Conservation (phyloP, 2,329 filamentous ascomycete genomes). For the Trichocomaceae sp. region DNA sequence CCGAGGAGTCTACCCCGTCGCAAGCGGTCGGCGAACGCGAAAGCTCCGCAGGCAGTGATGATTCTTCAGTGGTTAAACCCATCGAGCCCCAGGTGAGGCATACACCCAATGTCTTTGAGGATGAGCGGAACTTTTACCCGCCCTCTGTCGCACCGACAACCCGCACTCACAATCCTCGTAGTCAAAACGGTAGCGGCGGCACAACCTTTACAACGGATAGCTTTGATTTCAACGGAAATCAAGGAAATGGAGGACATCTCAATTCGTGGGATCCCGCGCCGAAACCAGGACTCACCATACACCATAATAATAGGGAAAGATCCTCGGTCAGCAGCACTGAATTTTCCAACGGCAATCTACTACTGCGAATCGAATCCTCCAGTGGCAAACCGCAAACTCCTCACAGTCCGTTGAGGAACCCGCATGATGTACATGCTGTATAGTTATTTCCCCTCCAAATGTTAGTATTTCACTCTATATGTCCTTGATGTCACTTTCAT, state of each 20-base stretch:
- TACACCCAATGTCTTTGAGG: slow-evolving; percentile 69
- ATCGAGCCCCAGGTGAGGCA: slow-evolving; percentile 53
- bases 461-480: slow-evolving; percentile 24
- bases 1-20: slow-evolving; percentile 47
- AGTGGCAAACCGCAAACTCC: slow-evolving; percentile 23
- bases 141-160: slow-evolving; percentile 75
- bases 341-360: slow-evolving; percentile 80
- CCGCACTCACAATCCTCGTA: slow-evolving; percentile 70
- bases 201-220: slow-evolving; percentile 69
- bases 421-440: slow-evolving; percentile 28
- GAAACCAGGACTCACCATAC: slow-evolving; percentile 58
- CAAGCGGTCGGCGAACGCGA: slow-evolving; percentile 15
- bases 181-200: slow-evolving; percentile 87
- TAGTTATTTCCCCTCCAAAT: slow-evolving; percentile 20
- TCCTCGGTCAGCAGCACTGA: slow-evolving; percentile 84
- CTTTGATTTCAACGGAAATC: slow-evolving; percentile 36
- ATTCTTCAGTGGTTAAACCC: slow-evolving; percentile 37
- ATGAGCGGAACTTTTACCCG: slow-evolving; percentile 86
- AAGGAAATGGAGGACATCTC: slow-evolving; percentile 50
- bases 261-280: slow-evolving; percentile 42
- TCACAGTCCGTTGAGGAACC: slow-evolving; percentile 29
- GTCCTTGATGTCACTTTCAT: slow-evolving; percentile 19
- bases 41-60: slow-evolving; percentile 28
- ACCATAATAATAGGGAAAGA: slow-evolving; percentile 60
- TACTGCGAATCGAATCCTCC: slow-evolving; percentile 74